Conservation (phyloP, 306 rosid species). For the Prunus salicina region DNA sequence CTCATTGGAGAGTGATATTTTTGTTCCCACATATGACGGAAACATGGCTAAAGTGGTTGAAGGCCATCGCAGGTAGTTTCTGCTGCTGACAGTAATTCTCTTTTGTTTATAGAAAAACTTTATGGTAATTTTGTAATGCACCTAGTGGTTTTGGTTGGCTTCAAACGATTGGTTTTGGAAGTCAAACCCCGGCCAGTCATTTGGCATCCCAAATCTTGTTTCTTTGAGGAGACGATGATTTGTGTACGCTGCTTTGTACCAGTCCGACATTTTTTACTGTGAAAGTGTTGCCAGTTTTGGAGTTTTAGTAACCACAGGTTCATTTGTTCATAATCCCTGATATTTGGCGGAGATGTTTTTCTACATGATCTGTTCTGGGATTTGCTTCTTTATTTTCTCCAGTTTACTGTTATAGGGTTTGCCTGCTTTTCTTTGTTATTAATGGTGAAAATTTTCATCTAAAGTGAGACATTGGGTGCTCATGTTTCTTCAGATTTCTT, state of each 20-base stretch:
- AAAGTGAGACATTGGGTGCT: not conserved
- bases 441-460: not conserved
- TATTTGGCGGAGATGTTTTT: not conserved
- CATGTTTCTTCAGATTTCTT: slow-evolving; percentile 58
- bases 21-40: slow-evolving; percentile 97
- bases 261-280: not conserved
- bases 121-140: not conserved
- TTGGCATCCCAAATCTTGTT: not conserved
- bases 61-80: slow-evolving; percentile 92
- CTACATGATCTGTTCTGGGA: not conserved
- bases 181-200: not conserved
- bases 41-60: slow-evolving; percentile 99
- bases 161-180: not conserved
- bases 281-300: not conserved
- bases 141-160: not conserved
- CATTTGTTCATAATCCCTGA: not conserved
- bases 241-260: not conserved
- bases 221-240: not conserved
- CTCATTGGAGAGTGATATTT: slow-evolving; percentile 91
- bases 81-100: not conserved
- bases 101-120: not conserved
- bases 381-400: not conserved
- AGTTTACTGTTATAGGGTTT: not conserved
- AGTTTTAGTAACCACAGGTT: not conserved
- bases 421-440: not conserved